Base-by-base conservation (phyloP, 2,329 filamentous ascomycete species). In the Arachnomyces sp. region DNA sequence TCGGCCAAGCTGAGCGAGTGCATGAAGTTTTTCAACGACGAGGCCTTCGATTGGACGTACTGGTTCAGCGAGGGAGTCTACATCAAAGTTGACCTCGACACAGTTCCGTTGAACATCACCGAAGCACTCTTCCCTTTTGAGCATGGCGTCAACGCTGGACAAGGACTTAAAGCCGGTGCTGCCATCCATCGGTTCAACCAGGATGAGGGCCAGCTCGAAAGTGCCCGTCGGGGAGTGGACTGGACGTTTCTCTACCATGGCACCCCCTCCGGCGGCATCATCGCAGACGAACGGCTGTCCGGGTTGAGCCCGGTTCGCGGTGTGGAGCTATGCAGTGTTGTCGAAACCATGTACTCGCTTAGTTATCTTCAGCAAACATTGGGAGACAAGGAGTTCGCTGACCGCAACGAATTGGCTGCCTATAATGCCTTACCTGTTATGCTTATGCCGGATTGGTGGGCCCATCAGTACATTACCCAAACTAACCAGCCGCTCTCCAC, bases 371-470 rank as follows among this genome's bases (percentile, higher is more conserved):
- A 74, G 49, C 67, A 68, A 35, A 57, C 64, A 3, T 47, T 72
- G 3, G 72, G 72, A 1, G 61, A 65, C 38, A 60, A 61, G 20
- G 45, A 57, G 11, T 73, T 68, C 45, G 74, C 73, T 2, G 73
- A 77, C 48, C 57, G 63, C n/a, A 63, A 65, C 6, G 74, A 78
- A 47, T 53, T 64, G 7, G 63, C 68, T 6, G 70, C 73, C 3
- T 77, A 74, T 60, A 78, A 77, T 45, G 70, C 72, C 2, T 53
- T 77, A 2, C 73, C 74, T 1, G 70, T 63, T 3, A 68, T 68
- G 45, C 50, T 76, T 18, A 68, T 67, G 13, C 63, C 66, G 1
- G 67, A 76, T 47, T 74, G 71, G 65, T 78, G 74, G 74, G 64
- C 65, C 16, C 72, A 72, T 49, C 71, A 77, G 51, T 78, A 78